A percentile compares a stretch with the other conserved stretches of the same genome.
These are phyloP conservation scores for Lineolata rhizophorae DNA, from an alignment of 495 filamentous ascomycete genomes.

Conservation along the genomic window DNA sequence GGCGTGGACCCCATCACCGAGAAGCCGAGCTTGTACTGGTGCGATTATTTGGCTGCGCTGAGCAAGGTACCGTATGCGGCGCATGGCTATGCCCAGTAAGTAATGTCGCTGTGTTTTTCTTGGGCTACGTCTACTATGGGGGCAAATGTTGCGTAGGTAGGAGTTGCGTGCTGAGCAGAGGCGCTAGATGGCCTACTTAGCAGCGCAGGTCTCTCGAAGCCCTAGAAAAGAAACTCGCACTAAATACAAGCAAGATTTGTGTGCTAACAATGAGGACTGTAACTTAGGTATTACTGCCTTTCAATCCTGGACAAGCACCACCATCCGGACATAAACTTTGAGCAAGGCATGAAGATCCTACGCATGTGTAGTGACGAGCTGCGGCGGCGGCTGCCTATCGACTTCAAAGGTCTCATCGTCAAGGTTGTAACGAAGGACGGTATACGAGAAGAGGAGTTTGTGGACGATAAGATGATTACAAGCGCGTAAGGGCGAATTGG, in stretches of 20 bases:
- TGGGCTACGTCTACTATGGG: not conserved
- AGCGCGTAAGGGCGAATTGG: constrained; percentile 25
- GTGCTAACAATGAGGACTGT: not conserved
- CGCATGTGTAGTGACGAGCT: constrained; percentile 90
- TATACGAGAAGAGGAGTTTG: constrained; percentile 56
- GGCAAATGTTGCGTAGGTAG: not conserved
- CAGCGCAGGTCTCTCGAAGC: not conserved
- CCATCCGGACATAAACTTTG: constrained; percentile 73
- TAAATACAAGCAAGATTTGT: not conserved
- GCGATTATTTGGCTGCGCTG: constrained; percentile 83
- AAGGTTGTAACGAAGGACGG: constrained; percentile 91
- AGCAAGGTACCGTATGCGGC: constrained; percentile 85
- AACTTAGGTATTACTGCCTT: constrained; percentile 63
- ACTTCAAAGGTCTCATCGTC: constrained; percentile 81
- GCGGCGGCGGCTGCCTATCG: constrained; percentile 84
- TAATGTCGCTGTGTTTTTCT: constrained; percentile 14
- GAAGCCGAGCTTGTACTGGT: constrained; percentile 83
- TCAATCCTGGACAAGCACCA: constrained; percentile 97
- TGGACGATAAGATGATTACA: constrained; percentile 51
- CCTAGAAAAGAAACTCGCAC: no score
- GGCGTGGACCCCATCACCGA: constrained; percentile 74
- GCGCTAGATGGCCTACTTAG: not conserved
- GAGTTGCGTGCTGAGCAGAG: not conserved
- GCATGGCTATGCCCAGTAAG: constrained; percentile 92
- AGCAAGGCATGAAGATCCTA: constrained; percentile 73